Evolutionary conservation across 1,284 basidiomycete genomes (phyloP).

Genomic region (Blastosporella zonata): DNA sequence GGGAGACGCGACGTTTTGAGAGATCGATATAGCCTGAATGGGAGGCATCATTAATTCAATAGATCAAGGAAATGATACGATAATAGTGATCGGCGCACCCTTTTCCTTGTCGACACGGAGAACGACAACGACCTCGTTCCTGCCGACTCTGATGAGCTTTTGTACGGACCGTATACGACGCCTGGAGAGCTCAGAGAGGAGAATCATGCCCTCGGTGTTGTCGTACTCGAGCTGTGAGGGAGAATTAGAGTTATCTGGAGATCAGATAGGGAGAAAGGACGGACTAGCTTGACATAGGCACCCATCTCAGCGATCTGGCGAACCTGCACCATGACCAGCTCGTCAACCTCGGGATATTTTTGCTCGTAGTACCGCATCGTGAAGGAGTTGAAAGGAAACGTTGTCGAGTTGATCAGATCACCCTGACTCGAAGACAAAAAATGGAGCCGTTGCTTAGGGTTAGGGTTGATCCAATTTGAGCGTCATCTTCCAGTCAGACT

Average conservation of each 20-base stretch:
- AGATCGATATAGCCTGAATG: conserved; percentile 93
- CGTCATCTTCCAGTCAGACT: background rate
- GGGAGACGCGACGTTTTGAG: conserved; percentile 98
- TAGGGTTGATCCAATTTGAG: background rate
- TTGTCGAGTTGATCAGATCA: conserved; percentile 1
- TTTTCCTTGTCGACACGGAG: conserved; percentile 99
- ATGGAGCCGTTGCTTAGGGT: conserved; percentile 18
- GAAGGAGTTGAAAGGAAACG: background rate
- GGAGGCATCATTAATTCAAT: background rate
- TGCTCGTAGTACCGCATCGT: conserved; percentile 80
- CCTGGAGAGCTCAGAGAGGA: conserved; percentile 94
- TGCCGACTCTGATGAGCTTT: conserved; percentile 95
- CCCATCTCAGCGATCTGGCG: conserved; percentile 99
- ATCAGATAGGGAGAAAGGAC: conserved; percentile 23
- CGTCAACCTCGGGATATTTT: conserved; percentile 87
- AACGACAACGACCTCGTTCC: conserved; percentile 99
- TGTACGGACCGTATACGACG: conserved; percentile 98
- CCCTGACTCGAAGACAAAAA: conserved; percentile 11
- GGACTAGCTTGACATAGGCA: conserved; percentile 95
- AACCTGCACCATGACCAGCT: conserved; percentile 99
- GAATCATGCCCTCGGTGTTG: conserved; percentile 99
- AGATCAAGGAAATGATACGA: background rate
- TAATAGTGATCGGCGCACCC: conserved; percentile 47
- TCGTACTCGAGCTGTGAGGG: conserved; percentile 88
- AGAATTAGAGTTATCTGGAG: background rate